A percentile compares a stretch with the other conserved stretches of the same genome.
Evolutionary conservation across 495 filamentous ascomycete species (phyloP).

Genomic region (Daldinia grandis): DNA sequence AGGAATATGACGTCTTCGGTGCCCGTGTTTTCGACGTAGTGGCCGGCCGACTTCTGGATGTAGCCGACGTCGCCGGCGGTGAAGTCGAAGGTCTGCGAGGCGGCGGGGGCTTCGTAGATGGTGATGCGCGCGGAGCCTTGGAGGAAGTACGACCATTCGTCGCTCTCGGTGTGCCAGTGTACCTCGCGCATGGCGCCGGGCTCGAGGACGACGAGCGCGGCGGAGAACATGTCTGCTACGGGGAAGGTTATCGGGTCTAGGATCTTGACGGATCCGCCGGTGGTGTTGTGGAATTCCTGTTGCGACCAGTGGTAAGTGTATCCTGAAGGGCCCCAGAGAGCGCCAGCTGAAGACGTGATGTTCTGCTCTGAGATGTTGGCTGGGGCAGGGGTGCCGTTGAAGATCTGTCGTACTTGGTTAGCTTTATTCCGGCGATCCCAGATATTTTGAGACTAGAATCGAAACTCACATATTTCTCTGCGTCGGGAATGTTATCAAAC

Average conservation of each 20-base stretch:
- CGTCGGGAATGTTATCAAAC: slow-evolving; percentile 66
- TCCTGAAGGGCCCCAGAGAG: slow-evolving; percentile 57
- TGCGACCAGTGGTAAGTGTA: slow-evolving; percentile 76
- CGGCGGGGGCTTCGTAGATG: slow-evolving; percentile 64
- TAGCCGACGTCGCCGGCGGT: slow-evolving; percentile 76
- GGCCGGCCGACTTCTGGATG: slow-evolving; percentile 69
- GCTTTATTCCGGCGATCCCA: not conserved
- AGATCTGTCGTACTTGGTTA: slow-evolving; percentile 55
- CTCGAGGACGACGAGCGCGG: slow-evolving; percentile 70
- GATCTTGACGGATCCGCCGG: slow-evolving; percentile 73
- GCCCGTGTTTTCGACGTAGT: slow-evolving; percentile 80
- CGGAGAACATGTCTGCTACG: slow-evolving; percentile 64
- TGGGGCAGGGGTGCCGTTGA: slow-evolving; percentile 69
- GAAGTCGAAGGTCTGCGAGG: slow-evolving; percentile 77
- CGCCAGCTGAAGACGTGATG: slow-evolving; percentile 66
- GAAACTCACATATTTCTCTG: slow-evolving; percentile 61
- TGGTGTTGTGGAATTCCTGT: slow-evolving; percentile 64
- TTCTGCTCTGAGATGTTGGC: slow-evolving; percentile 68
- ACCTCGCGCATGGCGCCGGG: slow-evolving; percentile 80
- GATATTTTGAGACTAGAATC: not conserved
- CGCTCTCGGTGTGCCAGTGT: slow-evolving; percentile 79
- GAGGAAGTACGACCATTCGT: slow-evolving; percentile 84
- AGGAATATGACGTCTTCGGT: slow-evolving; percentile 73
- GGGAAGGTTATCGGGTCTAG: slow-evolving; percentile 72
- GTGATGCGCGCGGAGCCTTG: slow-evolving; percentile 72